Percentiles rank a stretch among this genome's conserved stretches.
These are phyloP conservation scores for Solanum bulbocastanum DNA, from an alignment of 257 asterid species.

Conservation along the genomic window DNA sequence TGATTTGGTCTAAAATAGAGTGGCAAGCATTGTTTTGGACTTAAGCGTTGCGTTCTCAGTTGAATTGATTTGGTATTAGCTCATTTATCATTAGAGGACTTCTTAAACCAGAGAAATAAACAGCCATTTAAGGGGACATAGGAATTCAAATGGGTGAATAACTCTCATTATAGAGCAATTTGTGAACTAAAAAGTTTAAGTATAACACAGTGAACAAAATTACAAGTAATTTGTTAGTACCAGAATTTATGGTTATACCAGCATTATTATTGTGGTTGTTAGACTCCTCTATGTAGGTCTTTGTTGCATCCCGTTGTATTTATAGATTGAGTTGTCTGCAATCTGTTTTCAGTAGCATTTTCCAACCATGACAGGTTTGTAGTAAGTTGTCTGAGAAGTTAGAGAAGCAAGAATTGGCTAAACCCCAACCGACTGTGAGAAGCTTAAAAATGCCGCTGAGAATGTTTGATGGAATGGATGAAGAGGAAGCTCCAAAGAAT, in stretches of 20 bases:
- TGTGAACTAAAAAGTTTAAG: neutral
- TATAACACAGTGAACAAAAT: neutral
- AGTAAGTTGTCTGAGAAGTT: conserved; percentile 72
- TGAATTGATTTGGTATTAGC: neutral
- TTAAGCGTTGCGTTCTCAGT: neutral
- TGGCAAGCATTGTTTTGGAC: neutral
- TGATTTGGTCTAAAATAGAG: neutral
- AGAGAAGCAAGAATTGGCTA: conserved; percentile 85
- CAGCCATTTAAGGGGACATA: neutral
- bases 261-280: neutral
- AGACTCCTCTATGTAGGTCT: neutral
- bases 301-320: neutral
- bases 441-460: conserved; percentile 85
- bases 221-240: neutral
- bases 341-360: neutral
- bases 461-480: conserved; percentile 98
- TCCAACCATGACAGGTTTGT: conserved; percentile 40
- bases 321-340: neutral
- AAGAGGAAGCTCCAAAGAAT: conserved; percentile 69
- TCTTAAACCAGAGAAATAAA: neutral
- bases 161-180: neutral
- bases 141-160: neutral
- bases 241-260: neutral
- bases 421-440: conserved; percentile 82
- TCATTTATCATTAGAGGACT: neutral